Evolutionary conservation across 192 early-diverging fungal species (phyloP), one percentile per base, ranked within the genome.

Genomic region (Gaertneriomyces sp.): DNA sequence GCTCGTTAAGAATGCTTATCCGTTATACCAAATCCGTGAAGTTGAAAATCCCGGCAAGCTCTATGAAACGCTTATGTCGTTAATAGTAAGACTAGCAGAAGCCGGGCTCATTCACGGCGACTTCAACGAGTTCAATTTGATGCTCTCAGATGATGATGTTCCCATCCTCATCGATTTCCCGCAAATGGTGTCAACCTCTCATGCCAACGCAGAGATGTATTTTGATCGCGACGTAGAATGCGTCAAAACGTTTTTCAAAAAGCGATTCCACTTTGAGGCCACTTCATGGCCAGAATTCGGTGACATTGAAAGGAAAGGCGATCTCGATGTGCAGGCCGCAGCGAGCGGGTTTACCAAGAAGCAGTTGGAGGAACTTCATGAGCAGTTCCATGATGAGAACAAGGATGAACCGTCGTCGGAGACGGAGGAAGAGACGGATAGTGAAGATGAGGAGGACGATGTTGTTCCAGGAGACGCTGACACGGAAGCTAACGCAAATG

Each of bases 61-160:
- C 4, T 99, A 99, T 76, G 91, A 90, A 14, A 83, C 85, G 6
- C 80, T 99, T 7, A 99, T 99, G 98, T 85, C 92, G 73, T 66
- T 99, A 74, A 95, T 98, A 61, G 92, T 99, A 53, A 87, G 91
- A 25, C 81, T 99, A 63, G 95, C 98, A 42, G 84, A 89, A 55
- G 84, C 93, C 65, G 98, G 98, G 41, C 79, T 99, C 43, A 98
- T 99, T 65, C 98, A 99, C 71, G 93, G 95, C 59, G 98, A 99
- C 75, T 99, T 99, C 68, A 99, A 99, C 83, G 98, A 99, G 66
- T 99, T 99, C 79, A 99, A 99, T 76, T 86, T 99, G 46, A 80
- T 99, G 70, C 81, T 99, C 56, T 83, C 82, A 46, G 89, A 88
- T 42, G 63, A 75, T 51, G 92, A 91, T 16, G 74, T 84, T 1